These are phyloP conservation scores for Didymella glomerata DNA, from an alignment of 2,329 filamentous ascomycete species.

Conservation along the genomic window DNA sequence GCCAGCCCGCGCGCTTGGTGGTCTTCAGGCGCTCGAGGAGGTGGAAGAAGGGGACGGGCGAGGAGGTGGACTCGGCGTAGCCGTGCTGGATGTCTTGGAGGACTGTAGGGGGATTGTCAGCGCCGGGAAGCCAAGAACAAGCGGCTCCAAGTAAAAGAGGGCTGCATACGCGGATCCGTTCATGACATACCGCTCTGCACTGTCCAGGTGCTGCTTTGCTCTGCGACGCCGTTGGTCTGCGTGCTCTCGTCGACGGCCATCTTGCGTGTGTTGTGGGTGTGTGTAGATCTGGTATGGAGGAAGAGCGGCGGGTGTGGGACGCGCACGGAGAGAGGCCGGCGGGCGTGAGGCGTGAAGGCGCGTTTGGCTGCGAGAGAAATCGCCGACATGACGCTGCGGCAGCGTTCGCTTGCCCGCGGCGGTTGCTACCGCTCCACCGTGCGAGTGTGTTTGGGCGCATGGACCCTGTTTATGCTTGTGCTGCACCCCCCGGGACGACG, in stretches of 20 bases:
- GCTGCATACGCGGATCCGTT: neutral
- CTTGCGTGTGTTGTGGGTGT: conserved; percentile 5
- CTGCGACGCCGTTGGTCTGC: conserved; percentile 53
- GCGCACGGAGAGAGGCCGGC: no score
- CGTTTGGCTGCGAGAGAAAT: neutral
- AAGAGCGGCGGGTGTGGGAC: no score
- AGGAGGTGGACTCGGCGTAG: conserved; percentile 68
- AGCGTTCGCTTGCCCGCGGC: neutral
- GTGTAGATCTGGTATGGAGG: neutral
- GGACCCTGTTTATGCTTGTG: neutral
- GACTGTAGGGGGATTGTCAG: conserved; percentile 56
- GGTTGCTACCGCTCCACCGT: neutral
- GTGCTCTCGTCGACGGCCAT: conserved; percentile 49
- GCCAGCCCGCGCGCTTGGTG: conserved; percentile 95
- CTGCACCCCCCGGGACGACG: neutral
- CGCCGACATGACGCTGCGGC: neutral
- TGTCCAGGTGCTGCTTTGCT: neutral
- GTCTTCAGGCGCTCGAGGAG: conserved; percentile 93
- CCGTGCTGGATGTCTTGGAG: conserved; percentile 69
- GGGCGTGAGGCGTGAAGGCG: neutral
- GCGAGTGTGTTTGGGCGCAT: neutral
- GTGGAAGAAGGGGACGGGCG: conserved; percentile 92
- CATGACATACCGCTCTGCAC: neutral
- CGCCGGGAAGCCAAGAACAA: no score
- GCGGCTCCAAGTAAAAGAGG: neutral